These are phyloP conservation scores for Rhododendron kiyosumense DNA, from an alignment of 148 eudicot species.

Conservation along the genomic window DNA sequence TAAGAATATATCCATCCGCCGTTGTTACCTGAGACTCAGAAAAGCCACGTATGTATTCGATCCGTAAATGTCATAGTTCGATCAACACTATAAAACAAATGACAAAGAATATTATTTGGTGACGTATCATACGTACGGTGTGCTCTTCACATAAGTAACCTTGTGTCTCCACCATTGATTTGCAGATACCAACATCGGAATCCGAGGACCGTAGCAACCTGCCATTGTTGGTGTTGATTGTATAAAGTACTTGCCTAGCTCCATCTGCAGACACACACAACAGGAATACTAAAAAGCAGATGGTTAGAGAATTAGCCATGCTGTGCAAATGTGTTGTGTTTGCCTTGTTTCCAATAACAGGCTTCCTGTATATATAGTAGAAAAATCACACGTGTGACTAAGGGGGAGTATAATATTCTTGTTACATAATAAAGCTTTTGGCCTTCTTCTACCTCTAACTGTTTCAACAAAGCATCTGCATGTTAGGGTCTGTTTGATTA, in stretches of 20 bases:
- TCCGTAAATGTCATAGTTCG: neutral
- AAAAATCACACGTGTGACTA: neutral
- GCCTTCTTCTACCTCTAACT: neutral
- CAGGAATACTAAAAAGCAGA: conserved; percentile 18
- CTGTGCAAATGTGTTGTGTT: neutral
- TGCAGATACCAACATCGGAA: conserved; percentile 25
- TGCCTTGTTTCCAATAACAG: neutral
- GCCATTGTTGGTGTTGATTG: neutral
- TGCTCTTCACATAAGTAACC: conserved; percentile 42
- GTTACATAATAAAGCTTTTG: neutral
- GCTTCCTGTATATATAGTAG: conserved; percentile 1
- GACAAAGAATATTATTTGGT: neutral
- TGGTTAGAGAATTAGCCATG: conserved; percentile 12
- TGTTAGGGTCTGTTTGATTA: neutral
- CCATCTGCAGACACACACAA: conserved; percentile 21
- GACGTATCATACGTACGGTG: conserved; percentile 20
- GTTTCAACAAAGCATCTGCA: neutral
- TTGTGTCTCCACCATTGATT: conserved; percentile 25
- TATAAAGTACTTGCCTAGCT: conserved; percentile 23
- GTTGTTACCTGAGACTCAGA: conserved; percentile 30
- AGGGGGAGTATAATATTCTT: neutral
- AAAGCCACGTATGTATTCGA: neutral
- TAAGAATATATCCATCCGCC: conserved; percentile 41
- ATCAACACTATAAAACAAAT: neutral
- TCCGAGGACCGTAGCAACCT: neutral